Evolutionary conservation across 768 basidiomycete species (phyloP).

Genomic region (Mycena haematopus): DNA sequence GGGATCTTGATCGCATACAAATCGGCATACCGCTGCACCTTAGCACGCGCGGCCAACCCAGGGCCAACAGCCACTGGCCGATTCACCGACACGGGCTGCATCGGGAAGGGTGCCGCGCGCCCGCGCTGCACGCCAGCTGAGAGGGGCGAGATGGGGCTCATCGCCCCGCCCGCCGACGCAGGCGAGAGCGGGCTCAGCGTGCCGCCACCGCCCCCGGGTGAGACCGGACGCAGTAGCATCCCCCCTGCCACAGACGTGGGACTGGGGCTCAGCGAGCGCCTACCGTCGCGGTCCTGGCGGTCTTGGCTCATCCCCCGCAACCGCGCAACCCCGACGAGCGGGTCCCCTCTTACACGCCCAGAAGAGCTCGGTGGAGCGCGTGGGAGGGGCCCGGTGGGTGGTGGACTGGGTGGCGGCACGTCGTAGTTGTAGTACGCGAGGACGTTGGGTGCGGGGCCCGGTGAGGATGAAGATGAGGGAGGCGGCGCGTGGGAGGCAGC

Average conservation of each 20-base stretch:
- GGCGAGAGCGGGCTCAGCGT: background rate
- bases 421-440: constrained; percentile 56
- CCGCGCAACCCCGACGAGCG: constrained; percentile 15
- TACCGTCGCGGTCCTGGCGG: background rate
- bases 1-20: constrained; percentile 37
- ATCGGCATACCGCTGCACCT: constrained; percentile 39
- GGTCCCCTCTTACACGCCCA: constrained; percentile 28
- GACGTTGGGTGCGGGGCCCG: constrained; percentile 45
- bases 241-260: background rate
- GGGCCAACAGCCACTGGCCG: constrained; percentile 30
- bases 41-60: constrained; percentile 37
- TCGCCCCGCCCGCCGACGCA: background rate
- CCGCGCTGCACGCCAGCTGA: constrained; percentile 49
- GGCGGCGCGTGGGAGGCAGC: constrained; percentile 29
- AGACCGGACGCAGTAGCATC: no score
- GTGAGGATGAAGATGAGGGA: constrained; percentile 23
- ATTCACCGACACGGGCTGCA: constrained; percentile 43
- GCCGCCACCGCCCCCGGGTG: constrained; percentile 9
- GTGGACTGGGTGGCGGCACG: constrained; percentile 58
- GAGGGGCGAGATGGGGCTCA: constrained; percentile 14
- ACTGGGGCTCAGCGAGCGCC: background rate
- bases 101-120: constrained; percentile 57
- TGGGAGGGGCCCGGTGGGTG: constrained; percentile 53
- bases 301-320: constrained; percentile 26
- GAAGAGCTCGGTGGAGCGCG: constrained; percentile 33